Base-by-base conservation (phyloP, 495 filamentous ascomycete genomes). In the Aspergillus olivimuriae region DNA sequence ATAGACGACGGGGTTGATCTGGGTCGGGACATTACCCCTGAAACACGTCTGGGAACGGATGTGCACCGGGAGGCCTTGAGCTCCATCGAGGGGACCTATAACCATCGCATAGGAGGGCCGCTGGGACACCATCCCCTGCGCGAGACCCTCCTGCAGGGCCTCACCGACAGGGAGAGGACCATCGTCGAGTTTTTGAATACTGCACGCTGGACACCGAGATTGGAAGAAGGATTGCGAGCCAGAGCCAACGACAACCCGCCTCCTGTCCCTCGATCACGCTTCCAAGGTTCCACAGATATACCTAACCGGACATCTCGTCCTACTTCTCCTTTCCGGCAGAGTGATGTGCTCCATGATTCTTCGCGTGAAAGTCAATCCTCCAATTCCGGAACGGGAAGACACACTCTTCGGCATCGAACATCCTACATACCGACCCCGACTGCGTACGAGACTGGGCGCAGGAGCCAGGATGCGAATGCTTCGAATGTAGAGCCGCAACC, bases 121-220 rank as follows among this genome's bases (percentile, higher is more conserved):
- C 18, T 44, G 12, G 60, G 51, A n/a, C 56, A 51, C 34, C 53
- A 39, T 46, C 67, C 62, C 39, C 48, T 56, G 26, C 64, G 63
- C 16, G 65, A 68, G 22, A 59, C 43, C 41, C 38, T 68, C 43
- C 54, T 73, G 34, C 69, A 76, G 35, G 72, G 73, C 36, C 65
- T 82, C 32, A 74, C 72, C 4, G 69, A 75, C 37, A 63, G 72
- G 23, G 80, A 84, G 55, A 72, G 77, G 41, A 62, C 74, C 39
- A 72, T 82, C 30, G 62, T 82, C 39, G 78, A 82, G 18, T 75
- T 73, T 47, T 56, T 82, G 45, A 74, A 68, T 39, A 65, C 67
- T 12, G 65, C 67, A 26, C 65, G 69, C 20, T 70, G 56, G 60
- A 59, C 64, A 6, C 56, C 65, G 30, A 55, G 61, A 42, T 31